Evolutionary conservation across 345 rosid genomes (phyloP).

Genomic region (Murraya paniculata): DNA sequence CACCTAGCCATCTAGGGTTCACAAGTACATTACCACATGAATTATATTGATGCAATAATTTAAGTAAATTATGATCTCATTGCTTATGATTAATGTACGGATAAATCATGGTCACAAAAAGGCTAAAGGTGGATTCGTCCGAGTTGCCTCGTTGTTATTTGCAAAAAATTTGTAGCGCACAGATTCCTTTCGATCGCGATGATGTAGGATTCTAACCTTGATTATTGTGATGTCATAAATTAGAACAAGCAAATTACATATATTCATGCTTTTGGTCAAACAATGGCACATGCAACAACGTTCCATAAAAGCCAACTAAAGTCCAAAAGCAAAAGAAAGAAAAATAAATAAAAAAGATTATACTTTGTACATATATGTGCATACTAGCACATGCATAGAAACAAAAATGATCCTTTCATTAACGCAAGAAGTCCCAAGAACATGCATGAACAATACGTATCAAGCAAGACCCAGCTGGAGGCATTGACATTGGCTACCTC

Average conservation of each 20-base stretch:
- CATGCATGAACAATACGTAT: neutral
- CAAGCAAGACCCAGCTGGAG: neutral
- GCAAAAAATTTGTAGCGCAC: neutral
- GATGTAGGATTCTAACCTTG: neutral
- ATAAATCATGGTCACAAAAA: slow-evolving; percentile 7
- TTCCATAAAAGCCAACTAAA: too few species aligned
- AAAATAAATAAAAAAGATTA: too few species aligned
- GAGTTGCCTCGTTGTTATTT: neutral
- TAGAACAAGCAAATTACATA: neutral
- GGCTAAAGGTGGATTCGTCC: slow-evolving; percentile 19
- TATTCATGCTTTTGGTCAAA: neutral
- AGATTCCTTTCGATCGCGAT: neutral
- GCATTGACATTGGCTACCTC: neutral
- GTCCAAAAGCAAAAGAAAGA: neutral
- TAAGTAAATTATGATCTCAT: neutral
- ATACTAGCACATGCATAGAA: neutral
- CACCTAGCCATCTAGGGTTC: neutral
- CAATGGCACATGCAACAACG: neutral
- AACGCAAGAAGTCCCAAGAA: neutral
- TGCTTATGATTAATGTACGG: slow-evolving; percentile 14
- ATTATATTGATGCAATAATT: neutral
- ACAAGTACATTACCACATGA: neutral
- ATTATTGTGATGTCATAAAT: neutral
- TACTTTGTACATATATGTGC: neutral
- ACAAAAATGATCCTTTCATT: neutral